phyloP scores from a whole-genome alignment of 495 filamentous ascomycete genomes.

The Cercophora scortea region DNA sequence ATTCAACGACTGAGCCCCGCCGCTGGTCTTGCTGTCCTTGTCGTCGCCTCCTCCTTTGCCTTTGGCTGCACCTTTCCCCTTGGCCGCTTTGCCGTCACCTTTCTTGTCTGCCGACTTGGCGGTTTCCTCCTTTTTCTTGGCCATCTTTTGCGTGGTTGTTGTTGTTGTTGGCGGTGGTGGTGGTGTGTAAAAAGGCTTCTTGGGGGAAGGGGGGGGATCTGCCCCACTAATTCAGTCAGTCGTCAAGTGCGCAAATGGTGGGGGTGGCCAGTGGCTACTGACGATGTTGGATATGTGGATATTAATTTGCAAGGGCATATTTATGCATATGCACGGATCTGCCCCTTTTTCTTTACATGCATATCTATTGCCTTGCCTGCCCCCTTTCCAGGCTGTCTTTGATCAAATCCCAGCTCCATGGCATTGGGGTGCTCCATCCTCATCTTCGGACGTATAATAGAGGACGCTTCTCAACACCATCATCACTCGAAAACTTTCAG shows the following conservation, averaged over 20 bases:
- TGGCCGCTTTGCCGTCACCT: slow-evolving; percentile 2
- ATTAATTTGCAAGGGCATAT: neutral
- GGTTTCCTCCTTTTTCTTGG: slow-evolving; percentile 13
- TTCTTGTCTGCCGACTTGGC: slow-evolving; percentile 8
- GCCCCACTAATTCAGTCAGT: neutral
- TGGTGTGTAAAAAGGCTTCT: neutral
- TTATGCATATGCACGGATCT: too few species aligned
- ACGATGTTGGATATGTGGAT: neutral
- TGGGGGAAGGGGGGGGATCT: too few species aligned
- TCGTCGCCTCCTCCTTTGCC: slow-evolving; percentile 35
- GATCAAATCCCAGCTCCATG: too few species aligned
- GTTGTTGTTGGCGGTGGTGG: neutral
- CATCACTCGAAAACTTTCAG: too few species aligned
- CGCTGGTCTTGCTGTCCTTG: slow-evolving; percentile 47
- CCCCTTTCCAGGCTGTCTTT: too few species aligned
- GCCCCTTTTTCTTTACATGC: too few species aligned
- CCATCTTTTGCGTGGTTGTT: slow-evolving; percentile 8
- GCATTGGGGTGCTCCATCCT: too few species aligned
- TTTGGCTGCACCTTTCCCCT: slow-evolving; percentile 3
- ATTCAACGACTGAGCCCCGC: slow-evolving; percentile 67
- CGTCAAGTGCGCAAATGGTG: neutral
- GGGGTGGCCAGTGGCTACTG: neutral
- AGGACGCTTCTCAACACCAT: too few species aligned
- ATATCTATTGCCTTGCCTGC: too few species aligned
- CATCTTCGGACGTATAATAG: too few species aligned